Conservation (phyloP, 2,329 filamentous ascomycete species). For the Parastagonospora nodorum region DNA sequence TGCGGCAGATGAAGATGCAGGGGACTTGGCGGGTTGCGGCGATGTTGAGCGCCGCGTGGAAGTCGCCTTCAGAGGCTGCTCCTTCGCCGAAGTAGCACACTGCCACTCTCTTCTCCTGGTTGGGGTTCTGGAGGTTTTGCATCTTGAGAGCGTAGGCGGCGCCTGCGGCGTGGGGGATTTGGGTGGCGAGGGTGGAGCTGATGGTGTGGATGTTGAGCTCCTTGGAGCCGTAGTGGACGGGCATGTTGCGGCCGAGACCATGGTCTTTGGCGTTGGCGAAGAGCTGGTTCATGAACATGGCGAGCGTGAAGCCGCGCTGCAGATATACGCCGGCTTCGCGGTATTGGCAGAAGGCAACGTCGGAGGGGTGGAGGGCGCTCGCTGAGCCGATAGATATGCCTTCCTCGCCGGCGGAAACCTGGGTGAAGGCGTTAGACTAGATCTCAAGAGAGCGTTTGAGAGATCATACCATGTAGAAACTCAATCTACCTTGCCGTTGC, state of each 20-base stretch:
- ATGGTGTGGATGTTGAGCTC: slow-evolving; percentile 89
- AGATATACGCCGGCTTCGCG: slow-evolving; percentile 90
- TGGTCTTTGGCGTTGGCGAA: slow-evolving; percentile 84
- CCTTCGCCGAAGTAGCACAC: slow-evolving; percentile 91
- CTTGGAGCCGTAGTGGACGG: slow-evolving; percentile 89
- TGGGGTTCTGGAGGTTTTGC: slow-evolving; percentile 74
- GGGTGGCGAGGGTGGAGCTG: slow-evolving; percentile 82
- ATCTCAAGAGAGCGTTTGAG: neutral
- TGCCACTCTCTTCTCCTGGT: slow-evolving; percentile 65
- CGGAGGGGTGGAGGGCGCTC: slow-evolving; percentile 78
- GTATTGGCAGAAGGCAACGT: slow-evolving; percentile 94
- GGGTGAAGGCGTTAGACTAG: neutral
- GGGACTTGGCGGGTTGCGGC: slow-evolving; percentile 88
- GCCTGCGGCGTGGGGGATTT: slow-evolving; percentile 85
- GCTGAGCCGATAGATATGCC: slow-evolving; percentile 90
- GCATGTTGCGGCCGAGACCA: slow-evolving; percentile 91
- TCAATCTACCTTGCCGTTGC: slow-evolving; percentile 88
- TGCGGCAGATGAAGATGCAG: slow-evolving; percentile 87
- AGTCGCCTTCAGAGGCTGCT: slow-evolving; percentile 88
- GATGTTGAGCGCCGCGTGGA: slow-evolving; percentile 89
- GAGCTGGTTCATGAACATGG: slow-evolving; percentile 93
- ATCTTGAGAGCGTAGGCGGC: slow-evolving; percentile 88
- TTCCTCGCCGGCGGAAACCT: slow-evolving; percentile 86
- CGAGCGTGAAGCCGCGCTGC: slow-evolving; percentile 83
- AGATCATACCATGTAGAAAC: slow-evolving; percentile 88